Evolutionary conservation across 176 grass and related monocot genomes (phyloP), one percentile per base, ranked within the genome.

Genomic region (Alloteropsis semialata): DNA sequence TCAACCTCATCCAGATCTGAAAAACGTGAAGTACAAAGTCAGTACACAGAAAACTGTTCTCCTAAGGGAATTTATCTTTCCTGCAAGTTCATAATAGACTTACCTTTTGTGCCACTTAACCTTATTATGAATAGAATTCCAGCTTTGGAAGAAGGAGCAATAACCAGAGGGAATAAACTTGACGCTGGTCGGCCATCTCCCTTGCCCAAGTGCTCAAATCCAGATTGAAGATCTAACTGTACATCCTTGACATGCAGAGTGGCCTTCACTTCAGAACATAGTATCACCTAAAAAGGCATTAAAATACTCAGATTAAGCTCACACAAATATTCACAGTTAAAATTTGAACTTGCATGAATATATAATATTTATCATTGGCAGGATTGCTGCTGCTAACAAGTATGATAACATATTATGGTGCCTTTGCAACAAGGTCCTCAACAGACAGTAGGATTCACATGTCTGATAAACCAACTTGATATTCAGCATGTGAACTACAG

Each of bases 261-360:
- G 60, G 97, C 93, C 85, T 99, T 99, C 76, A 99, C 93, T 92
- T 96, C 87, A 76, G 97, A 99, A 79, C 86, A 50, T 60, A 99
- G 53, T 73, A 93, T 94, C 49, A 93, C 93, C 97, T 99, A 44
- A 62, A 80, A 85, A 57, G 44, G 53, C 28, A 81, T 19, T 87
- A 71, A 70, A 69, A 63, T 76, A 53, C 19, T 74, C 34, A 50
- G 44, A 79, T 77, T 77, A 88, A 75, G 34, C 22, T 60, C 78
- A 80, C 4, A 69, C 37, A 82, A 43, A 34, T 19, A 78, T 24
- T 68, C 33, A 30, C 4, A 71, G 46, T 3, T 34, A 61, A 45
- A 41, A 81, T 22, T 32, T 77, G n/a, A 25, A 58, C 15, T 65
- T 65, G 14, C 19, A 77, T 21, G 50, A 70, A 55, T 77, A 77